Percentiles rank a stretch among this genome's conserved stretches.
phyloP scores from a whole-genome alignment of 345 rosid species.

The Tarenaya hassleriana region DNA sequence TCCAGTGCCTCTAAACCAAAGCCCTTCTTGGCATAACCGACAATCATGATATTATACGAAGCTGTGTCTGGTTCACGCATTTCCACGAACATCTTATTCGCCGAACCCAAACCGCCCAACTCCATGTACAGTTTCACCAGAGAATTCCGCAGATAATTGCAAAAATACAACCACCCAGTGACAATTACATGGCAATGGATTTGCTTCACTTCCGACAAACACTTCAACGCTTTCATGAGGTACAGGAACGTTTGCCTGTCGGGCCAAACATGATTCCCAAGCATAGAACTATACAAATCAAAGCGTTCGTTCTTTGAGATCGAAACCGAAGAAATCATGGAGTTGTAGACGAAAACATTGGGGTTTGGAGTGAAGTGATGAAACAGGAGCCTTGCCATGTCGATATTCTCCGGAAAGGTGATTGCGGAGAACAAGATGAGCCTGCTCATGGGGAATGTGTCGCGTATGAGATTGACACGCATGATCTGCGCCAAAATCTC shows the following conservation, averaged over 20 bases:
- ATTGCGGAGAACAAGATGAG: conserved; percentile 44
- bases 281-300: conserved; percentile 36
- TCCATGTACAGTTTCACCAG: conserved; percentile 42
- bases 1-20: conserved; percentile 37
- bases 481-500: conserved; percentile 46
- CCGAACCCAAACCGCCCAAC: conserved; percentile 36
- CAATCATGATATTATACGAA: conserved; percentile 50
- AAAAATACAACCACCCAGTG: conserved; percentile 27
- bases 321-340: conserved; percentile 41
- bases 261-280: conserved; percentile 32
- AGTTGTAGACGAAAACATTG: conserved; percentile 42
- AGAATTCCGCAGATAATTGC: conserved; percentile 44
- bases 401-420: conserved; percentile 41
- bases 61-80: conserved; percentile 41
- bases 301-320: conserved; percentile 23
- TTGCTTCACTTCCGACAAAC: conserved; percentile 38
- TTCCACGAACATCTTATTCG: conserved; percentile 30
- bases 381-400: conserved; percentile 38
- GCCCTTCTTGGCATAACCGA: conserved; percentile 46
- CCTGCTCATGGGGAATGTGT: conserved; percentile 58
- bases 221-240: conserved; percentile 27
- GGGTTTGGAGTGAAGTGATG: conserved; percentile 39
- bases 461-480: conserved; percentile 40
- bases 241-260: conserved; percentile 43
- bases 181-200: conserved; percentile 45